Evolutionary conservation across 768 basidiomycete species (phyloP).

Genomic region (Amanita thiersii): DNA sequence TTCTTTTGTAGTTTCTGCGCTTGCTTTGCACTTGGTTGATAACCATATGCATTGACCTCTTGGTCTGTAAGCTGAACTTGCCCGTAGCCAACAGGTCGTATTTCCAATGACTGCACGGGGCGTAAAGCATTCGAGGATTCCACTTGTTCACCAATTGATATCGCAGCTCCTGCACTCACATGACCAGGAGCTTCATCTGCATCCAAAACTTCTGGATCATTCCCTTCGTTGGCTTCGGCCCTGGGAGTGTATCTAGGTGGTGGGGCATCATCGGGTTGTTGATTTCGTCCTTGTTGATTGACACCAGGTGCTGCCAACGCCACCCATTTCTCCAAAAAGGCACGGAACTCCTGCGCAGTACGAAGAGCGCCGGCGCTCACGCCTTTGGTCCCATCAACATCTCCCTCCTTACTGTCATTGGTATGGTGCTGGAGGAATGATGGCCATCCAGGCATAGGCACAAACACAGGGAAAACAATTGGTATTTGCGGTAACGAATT

Average conservation of each 20-base stretch:
- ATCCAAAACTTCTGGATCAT: conserved; percentile 7
- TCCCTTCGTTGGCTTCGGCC: conserved; percentile 19
- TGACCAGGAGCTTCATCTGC: conserved; percentile 10
- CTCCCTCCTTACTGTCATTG: conserved; percentile 21
- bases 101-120: conserved; percentile 21
- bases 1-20: conserved; percentile 52
- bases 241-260: conserved; percentile 72
- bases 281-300: conserved; percentile 14
- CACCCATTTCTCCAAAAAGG: conserved; percentile 74
- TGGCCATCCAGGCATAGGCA: conserved; percentile 60
- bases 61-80: conserved; percentile 46
- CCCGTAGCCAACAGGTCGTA: conserved; percentile 37
- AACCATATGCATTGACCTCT: conserved; percentile 63
- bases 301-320: conserved; percentile 43
- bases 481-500: conserved; percentile 57
- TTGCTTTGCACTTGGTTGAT: conserved; percentile 44
- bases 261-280: conserved; percentile 43
- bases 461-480: conserved; percentile 72
- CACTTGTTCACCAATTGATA: conserved; percentile 2
- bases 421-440: conserved; percentile 36
- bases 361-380: conserved; percentile 35
- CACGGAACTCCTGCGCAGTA: conserved; percentile 55
- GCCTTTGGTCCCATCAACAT: conserved; percentile 26
- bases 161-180: conserved; percentile 11
- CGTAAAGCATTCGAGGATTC: conserved; percentile 16